Conservation (phyloP, 768 basidiomycete species). For the Multifurca ochricompacta region DNA sequence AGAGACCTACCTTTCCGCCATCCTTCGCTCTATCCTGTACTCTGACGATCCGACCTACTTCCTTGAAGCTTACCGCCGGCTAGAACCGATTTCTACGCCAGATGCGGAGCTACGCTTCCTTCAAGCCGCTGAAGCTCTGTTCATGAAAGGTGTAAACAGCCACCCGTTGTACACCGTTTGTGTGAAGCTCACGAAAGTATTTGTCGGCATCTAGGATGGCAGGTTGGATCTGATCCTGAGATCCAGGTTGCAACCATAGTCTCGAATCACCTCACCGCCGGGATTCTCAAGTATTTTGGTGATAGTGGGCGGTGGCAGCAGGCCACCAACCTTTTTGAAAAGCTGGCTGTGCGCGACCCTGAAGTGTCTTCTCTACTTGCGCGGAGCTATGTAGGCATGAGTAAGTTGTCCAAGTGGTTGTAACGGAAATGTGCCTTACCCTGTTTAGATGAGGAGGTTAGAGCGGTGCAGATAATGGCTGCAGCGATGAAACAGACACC, state of each 20-base stretch:
- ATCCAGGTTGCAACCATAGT: constrained; percentile 96
- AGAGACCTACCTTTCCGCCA: constrained; percentile 91
- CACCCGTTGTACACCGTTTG: not conserved
- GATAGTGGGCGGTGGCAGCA: constrained; percentile 81
- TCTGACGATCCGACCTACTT: constrained; percentile 91
- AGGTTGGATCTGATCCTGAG: constrained; percentile 96
- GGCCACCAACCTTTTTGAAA: constrained; percentile 92
- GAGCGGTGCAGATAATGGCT: constrained; percentile 91
- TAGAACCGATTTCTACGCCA: constrained; percentile 85
- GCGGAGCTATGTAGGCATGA: constrained; percentile 92
- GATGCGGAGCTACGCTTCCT: constrained; percentile 90
- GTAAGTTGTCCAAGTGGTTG: constrained; percentile 40
- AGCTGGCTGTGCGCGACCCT: constrained; percentile 74
- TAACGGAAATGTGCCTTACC: not conserved
- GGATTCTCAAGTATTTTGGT: constrained; percentile 94
- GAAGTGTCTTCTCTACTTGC: constrained; percentile 87
- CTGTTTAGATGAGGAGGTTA: constrained; percentile 87
- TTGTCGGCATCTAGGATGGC: constrained; percentile 63
- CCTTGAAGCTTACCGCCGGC: constrained; percentile 88
- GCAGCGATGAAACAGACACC: constrained; percentile 77
- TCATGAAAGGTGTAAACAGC: constrained; percentile 58
- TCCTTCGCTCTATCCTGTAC: constrained; percentile 87
- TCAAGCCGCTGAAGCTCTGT: constrained; percentile 82
- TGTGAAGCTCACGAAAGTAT: not conserved
- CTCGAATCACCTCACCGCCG: constrained; percentile 93